Base-by-base conservation (phyloP, 1,284 basidiomycete genomes). In the Takashimella koratensis region DNA sequence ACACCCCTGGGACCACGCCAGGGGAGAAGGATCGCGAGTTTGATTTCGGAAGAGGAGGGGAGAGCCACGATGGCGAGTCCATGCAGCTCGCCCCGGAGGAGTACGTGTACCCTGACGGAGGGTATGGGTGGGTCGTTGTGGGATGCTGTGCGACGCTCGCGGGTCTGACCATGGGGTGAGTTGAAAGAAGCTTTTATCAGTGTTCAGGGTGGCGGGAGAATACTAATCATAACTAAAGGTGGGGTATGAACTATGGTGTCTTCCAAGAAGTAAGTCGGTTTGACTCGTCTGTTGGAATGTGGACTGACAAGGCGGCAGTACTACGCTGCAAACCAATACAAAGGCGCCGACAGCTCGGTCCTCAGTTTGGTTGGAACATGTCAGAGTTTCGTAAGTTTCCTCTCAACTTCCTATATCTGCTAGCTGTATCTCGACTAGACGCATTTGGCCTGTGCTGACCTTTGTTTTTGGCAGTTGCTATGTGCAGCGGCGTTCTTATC, bases 21-120 rank as follows among this genome's bases (percentile, higher is more conserved):
- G n/a, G 46, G 25, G 45, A 39, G 25, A 52, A 45, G 40, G 26
- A 42, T 11, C n/a, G 4, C n/a, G 24, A 47, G 1, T 30, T 23
- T 11, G 45, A 25, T 13, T 22, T 22, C 10, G 51, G 41, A 20
- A 42, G 40, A 36, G 30, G 30, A 8, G 22, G 20, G 5, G 44
- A 45, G 12, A 16, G 22, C 22, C 22, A 44, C 19, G 25, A 47
- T 22, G 21, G 45, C 5, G 24, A 19, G n/a, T 1, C 1, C 13
- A 19, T 19, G n/a, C 13, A 43, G 8, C 30, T 13, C 43, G 43
- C 13, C 8, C 21, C 24, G 22, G 42, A 41, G 20, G 58, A 58
- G 8, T 66, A 72, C 42, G 53, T 53, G 8, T 68, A 68, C 23
- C 76, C 71, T 4, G 75, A 78, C 55, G 76, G 76, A 13, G 70